Conservation (phyloP, 306 rosid genomes). For the Acacia crassicarpa region DNA sequence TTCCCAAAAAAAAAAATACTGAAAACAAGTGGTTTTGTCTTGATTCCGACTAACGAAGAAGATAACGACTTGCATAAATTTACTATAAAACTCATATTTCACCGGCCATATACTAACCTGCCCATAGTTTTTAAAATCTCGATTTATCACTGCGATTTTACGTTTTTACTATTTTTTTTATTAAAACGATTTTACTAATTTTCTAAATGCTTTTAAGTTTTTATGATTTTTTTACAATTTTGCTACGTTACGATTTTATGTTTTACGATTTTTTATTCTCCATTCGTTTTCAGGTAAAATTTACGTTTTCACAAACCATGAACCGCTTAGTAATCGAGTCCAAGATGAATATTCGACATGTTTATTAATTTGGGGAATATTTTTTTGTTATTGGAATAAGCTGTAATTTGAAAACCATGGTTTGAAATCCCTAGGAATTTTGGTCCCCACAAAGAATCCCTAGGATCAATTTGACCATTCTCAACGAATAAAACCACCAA, state of each 20-base stretch:
- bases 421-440: slow-evolving; percentile 21
- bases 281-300: no score
- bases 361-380: neutral
- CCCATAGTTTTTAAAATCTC: no score
- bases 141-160: no score
- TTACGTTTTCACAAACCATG: no score
- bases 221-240: no score
- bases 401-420: slow-evolving; percentile 6
- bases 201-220: no score
- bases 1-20: no score
- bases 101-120: neutral
- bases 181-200: no score
- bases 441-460: neutral
- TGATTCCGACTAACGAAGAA: neutral
- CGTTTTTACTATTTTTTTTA: no score
- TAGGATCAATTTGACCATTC: neutral
- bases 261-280: no score
- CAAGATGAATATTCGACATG: neutral
- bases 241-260: no score
- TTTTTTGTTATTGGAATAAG: neutral
- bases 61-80: neutral
- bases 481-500: neutral
- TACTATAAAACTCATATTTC: neutral
- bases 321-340: neutral
- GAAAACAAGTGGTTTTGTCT: no score